Percentiles rank a stretch among this genome's conserved stretches.
phyloP scores from a whole-genome alignment of 2,329 filamentous ascomycete genomes.

The Microascus cirrosus region DNA sequence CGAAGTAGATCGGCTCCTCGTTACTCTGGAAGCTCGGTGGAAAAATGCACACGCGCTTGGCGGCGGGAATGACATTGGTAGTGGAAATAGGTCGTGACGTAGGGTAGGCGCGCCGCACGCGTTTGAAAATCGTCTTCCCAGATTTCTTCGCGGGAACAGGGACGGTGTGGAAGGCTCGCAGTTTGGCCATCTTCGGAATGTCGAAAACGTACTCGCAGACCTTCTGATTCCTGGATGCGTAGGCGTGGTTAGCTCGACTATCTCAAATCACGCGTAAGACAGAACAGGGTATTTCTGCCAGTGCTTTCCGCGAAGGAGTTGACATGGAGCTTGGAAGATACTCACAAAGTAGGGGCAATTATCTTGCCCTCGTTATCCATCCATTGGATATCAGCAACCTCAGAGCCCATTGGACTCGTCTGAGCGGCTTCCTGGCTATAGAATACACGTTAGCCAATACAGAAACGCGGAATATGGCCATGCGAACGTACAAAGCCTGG shows the following conservation, averaged over 20 bases:
- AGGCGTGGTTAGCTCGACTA: background rate
- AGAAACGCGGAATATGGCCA: background rate
- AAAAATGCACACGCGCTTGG: background rate
- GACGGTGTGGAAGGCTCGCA: background rate
- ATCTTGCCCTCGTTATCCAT: background rate
- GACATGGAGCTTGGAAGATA: background rate
- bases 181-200: background rate
- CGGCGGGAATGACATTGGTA: background rate
- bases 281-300: background rate
- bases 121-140: background rate
- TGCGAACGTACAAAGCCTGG: background rate
- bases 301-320: background rate
- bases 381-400: background rate
- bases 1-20: background rate
- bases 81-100: background rate
- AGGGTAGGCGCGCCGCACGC: background rate
- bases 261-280: background rate
- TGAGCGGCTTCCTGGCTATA: background rate
- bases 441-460: background rate
- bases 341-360: background rate
- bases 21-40: background rate
- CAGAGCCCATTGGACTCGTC: slow-evolving; percentile 2
- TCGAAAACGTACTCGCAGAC: background rate
- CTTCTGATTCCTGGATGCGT: background rate
- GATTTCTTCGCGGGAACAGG: background rate